Percentiles rank a stretch among this genome's conserved stretches.
Conservation (phyloP, 2,329 filamentous ascomycete genomes). For the Fusarium temperatum region DNA sequence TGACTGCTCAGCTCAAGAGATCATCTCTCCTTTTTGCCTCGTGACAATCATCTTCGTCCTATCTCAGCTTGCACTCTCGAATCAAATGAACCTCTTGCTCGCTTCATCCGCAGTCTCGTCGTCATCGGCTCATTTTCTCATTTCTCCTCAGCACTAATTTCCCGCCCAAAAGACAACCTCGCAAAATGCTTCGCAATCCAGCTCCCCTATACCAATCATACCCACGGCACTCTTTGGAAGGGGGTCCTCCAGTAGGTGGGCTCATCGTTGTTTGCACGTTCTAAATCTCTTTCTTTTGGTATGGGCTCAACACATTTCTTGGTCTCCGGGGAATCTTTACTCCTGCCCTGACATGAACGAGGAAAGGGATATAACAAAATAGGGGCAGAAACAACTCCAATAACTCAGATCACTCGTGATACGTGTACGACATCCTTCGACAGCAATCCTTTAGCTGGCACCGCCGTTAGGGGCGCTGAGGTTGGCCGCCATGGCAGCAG, state of each 20-base stretch:
- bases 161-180: background rate
- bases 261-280: conserved; percentile 44
- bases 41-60: background rate
- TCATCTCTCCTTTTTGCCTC: background rate
- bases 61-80: conserved; percentile 3
- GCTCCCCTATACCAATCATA: conserved; percentile 33
- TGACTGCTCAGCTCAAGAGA: conserved; percentile 5
- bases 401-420: conserved; percentile 31
- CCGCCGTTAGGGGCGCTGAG: conserved; percentile 39
- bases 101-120: conserved; percentile 2
- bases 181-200: conserved; percentile 2
- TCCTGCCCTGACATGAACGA: conserved; percentile 40
- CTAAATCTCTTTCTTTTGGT: conserved; percentile 44
- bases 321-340: conserved; percentile 43
- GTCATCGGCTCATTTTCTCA: background rate
- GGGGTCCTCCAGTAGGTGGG: conserved; percentile 34
- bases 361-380: conserved; percentile 43
- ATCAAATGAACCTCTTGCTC: background rate
- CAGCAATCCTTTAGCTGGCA: conserved; percentile 31
- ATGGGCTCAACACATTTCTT: conserved; percentile 40
- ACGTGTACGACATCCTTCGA: background rate
- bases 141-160: background rate
- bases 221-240: conserved; percentile 39
- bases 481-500: conserved; percentile 27
- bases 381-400: conserved; percentile 38